phyloP scores from a whole-genome alignment of 805 yeast species.

The Metschnikowia henanensis region DNA sequence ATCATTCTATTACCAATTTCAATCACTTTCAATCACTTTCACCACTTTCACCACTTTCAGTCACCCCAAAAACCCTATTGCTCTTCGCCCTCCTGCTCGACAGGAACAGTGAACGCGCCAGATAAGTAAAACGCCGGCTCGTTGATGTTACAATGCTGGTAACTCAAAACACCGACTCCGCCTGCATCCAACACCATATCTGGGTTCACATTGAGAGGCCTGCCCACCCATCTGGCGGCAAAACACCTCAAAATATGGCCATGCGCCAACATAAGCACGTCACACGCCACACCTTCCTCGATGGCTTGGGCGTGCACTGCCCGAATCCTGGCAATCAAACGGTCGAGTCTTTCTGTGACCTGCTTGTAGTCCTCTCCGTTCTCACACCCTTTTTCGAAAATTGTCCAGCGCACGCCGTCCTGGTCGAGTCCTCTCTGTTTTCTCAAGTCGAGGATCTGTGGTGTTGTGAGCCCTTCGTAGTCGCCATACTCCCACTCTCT shows the following conservation, averaged over 20 bases:
- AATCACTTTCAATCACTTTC: not conserved
- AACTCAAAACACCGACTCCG: constrained; percentile 89
- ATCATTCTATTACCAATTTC: too few species aligned
- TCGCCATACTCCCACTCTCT: constrained; percentile 98
- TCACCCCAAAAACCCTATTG: too few species aligned
- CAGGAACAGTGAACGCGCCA: constrained; percentile 78
- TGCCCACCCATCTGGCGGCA: constrained; percentile 83
- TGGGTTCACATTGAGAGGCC: constrained; percentile 64
- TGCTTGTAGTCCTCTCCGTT: constrained; percentile 74
- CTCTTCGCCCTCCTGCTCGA: constrained; percentile 50
- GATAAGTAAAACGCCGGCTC: constrained; percentile 89
- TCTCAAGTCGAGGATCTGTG: constrained; percentile 64
- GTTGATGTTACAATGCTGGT: constrained; percentile 78
- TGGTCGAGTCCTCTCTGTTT: constrained; percentile 52
- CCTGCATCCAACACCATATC: constrained; percentile 90
- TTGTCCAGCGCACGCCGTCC: constrained; percentile 59
- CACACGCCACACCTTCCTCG: constrained; percentile 54
- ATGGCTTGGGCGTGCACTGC: constrained; percentile 56
- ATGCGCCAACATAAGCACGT: constrained; percentile 83
- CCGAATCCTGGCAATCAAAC: constrained; percentile 63
- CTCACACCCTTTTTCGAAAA: constrained; percentile 94
- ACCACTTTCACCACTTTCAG: too few species aligned
- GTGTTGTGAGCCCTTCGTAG: constrained; percentile 81
- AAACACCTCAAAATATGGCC: constrained; percentile 91
- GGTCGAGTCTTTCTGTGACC: constrained; percentile 71